A percentile compares a stretch with the other conserved stretches of the same genome.
These are phyloP conservation scores for Nyssa sinensis DNA, from an alignment of 148 eudicot species.

Conservation along the genomic window DNA sequence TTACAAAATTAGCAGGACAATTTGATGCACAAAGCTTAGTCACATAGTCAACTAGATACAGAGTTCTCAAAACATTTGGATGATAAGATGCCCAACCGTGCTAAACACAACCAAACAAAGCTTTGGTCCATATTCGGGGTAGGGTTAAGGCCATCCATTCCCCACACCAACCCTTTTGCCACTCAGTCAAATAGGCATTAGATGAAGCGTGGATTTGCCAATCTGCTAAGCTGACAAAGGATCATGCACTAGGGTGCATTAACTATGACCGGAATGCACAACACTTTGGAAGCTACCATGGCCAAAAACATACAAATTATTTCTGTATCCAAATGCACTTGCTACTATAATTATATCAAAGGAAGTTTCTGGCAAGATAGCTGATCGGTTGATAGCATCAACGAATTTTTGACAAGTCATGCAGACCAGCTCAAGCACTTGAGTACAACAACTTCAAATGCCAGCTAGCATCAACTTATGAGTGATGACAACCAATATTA, in stretches of 20 bases:
- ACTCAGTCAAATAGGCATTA: too few relatives aligned
- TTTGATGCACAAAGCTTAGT: background rate
- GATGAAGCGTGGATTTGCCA: background rate
- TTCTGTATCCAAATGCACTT: background rate
- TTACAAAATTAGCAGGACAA: background rate
- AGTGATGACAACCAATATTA: background rate
- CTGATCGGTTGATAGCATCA: background rate
- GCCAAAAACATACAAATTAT: background rate
- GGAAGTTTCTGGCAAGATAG: background rate
- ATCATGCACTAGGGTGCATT: background rate
- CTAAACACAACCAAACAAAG: background rate
- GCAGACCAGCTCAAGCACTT: background rate
- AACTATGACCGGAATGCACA: background rate
- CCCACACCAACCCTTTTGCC: background rate
- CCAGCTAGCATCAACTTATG: background rate
- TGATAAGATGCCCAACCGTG: background rate
- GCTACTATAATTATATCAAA: background rate
- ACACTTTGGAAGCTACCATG: too few relatives aligned
- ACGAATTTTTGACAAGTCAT: background rate
- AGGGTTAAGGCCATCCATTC: background rate
- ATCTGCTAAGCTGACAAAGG: background rate
- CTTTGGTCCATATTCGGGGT: background rate
- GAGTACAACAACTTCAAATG: background rate
- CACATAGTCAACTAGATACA: background rate
- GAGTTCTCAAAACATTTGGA: background rate